A percentile compares a stretch with the other conserved stretches of the same genome.
Evolutionary conservation across 352 stramenopile species (phyloP).

Genomic region (Peronospora belbahrii): DNA sequence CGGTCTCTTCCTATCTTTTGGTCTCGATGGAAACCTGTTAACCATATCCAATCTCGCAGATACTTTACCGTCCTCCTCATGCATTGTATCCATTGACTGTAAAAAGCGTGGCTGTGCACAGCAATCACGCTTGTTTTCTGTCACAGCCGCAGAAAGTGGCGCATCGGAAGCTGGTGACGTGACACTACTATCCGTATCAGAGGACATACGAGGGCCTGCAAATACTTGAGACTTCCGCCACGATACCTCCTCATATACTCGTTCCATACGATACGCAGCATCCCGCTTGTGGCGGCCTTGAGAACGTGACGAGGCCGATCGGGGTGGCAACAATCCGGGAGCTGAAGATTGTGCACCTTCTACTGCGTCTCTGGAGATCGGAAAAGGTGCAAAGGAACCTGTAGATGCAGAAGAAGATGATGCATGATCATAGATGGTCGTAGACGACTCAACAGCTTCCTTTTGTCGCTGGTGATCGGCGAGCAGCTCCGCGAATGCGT

Average conservation of each 20-base stretch:
- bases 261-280: slow-evolving; percentile 41
- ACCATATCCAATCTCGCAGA: not conserved
- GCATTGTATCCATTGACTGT: not conserved
- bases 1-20: slow-evolving; percentile 18
- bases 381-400: not conserved
- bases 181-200: slow-evolving; percentile 22
- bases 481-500: slow-evolving; percentile 20
- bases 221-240: slow-evolving; percentile 25
- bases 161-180: slow-evolving; percentile 10
- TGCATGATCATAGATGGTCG: not conserved
- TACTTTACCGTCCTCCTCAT: not conserved
- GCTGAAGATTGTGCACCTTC: slow-evolving; percentile 9
- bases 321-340: not conserved
- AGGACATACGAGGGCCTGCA: slow-evolving; percentile 13
- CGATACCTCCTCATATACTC: slow-evolving; percentile 43
- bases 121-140: slow-evolving; percentile 8
- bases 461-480: slow-evolving; percentile 25
- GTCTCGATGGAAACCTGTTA: slow-evolving; percentile 3
- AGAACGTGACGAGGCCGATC: slow-evolving; percentile 5
- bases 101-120: slow-evolving; percentile 1
- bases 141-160: slow-evolving; percentile 2
- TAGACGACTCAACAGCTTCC: not conserved
- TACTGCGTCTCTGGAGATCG: slow-evolving; percentile 5
- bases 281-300: slow-evolving; percentile 12
- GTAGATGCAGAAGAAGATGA: not conserved